phyloP scores from a whole-genome alignment of 2,329 filamentous ascomycete species.

The Hypomyces perniciosus region DNA sequence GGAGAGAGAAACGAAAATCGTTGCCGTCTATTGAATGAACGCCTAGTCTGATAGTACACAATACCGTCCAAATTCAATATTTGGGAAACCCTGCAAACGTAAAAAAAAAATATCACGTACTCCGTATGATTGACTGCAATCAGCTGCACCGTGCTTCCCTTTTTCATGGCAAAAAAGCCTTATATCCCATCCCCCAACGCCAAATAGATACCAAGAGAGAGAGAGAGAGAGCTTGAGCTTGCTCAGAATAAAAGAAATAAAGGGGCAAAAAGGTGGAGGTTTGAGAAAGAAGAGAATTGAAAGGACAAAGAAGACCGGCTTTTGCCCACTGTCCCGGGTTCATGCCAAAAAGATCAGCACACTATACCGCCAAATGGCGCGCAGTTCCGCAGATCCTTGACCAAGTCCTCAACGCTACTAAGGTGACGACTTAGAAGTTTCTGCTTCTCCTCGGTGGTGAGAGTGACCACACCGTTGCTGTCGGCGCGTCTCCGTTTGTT shows the following conservation, averaged over 20 bases:
- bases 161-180: background rate
- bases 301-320: background rate
- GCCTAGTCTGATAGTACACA: conserved; percentile 24
- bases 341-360: conserved; percentile 26
- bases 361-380: conserved; percentile 65
- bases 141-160: background rate
- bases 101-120: background rate
- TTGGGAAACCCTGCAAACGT: background rate
- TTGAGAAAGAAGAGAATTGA: background rate
- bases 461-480: conserved; percentile 39
- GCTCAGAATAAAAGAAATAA: background rate
- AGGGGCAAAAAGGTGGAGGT: background rate
- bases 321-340: background rate
- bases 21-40: conserved; percentile 22
- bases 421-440: conserved; percentile 69
- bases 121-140: conserved; percentile 4
- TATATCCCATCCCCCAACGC: background rate
- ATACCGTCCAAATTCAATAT: conserved; percentile 18
- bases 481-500: conserved; percentile 28
- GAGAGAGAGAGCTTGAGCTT: background rate
- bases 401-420: conserved; percentile 76
- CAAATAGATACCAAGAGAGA: background rate
- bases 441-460: conserved; percentile 76
- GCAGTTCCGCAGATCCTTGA: conserved; percentile 74
- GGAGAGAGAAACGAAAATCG: too few relatives aligned